These are phyloP conservation scores for Clitoria ternatea DNA, from an alignment of 306 rosid species.

Conservation along the genomic window DNA sequence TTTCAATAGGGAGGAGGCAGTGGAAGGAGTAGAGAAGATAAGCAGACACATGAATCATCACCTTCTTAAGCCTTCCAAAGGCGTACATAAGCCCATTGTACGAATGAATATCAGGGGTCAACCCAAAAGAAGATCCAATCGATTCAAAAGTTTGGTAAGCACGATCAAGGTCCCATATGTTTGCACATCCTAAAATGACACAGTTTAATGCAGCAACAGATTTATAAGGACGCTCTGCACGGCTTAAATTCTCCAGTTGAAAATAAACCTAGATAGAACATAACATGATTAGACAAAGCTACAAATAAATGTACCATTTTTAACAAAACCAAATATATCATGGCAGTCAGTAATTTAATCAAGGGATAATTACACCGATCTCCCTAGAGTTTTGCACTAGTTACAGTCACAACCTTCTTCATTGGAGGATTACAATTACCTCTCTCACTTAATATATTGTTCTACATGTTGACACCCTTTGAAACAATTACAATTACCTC, in stretches of 20 bases:
- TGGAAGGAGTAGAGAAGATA: not conserved
- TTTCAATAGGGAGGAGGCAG: not conserved
- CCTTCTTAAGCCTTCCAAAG: conserved; percentile 93
- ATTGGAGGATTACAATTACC: too few relatives aligned
- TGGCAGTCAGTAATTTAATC: too few relatives aligned
- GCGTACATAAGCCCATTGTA: conserved; percentile 80
- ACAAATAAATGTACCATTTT: conserved; percentile 1
- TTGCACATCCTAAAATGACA: conserved; percentile 83
- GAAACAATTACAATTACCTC: too few relatives aligned
- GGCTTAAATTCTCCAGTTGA: conserved; percentile 82
- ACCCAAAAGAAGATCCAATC: conserved; percentile 69
- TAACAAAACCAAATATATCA: not conserved
- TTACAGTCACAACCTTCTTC: too few relatives aligned
- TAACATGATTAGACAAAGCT: conserved; percentile 23
- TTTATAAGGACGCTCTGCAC: conserved; percentile 74
- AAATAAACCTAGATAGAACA: conserved; percentile 68
- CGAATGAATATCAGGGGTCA: conserved; percentile 87
- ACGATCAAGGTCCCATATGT: conserved; percentile 94
- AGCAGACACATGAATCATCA: conserved; percentile 10
- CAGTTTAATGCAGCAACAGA: conserved; percentile 90
- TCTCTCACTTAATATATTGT: too few relatives aligned
- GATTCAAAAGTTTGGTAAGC: conserved; percentile 98
- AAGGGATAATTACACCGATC: too few relatives aligned
- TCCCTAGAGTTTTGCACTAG: too few relatives aligned
- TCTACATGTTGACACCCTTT: too few relatives aligned